phyloP scores from a whole-genome alignment of 2,329 filamentous ascomycete genomes.

The Aspergillus tamarii region DNA sequence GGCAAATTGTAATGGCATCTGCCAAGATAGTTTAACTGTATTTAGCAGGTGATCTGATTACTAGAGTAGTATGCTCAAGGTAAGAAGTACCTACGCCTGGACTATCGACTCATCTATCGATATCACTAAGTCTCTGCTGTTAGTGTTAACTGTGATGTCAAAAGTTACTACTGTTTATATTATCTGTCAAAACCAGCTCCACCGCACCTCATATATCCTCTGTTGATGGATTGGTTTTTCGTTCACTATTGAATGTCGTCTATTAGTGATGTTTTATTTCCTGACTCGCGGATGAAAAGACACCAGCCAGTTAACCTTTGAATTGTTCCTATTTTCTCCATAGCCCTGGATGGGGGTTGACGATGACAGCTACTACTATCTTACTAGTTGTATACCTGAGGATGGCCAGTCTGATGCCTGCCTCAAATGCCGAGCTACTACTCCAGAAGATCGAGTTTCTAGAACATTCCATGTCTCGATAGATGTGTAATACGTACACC shows the following conservation, averaged over 20 bases:
- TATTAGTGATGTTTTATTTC: background rate
- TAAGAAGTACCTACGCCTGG: background rate
- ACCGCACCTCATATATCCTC: background rate
- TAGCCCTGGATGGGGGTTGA: no score
- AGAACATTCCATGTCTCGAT: background rate
- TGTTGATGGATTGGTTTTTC: no score
- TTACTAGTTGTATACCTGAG: no score
- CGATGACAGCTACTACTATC: no score
- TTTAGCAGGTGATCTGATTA: background rate
- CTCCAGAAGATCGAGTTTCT: background rate
- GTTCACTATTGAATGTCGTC: background rate
- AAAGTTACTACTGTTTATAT: background rate
- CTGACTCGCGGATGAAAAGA: background rate
- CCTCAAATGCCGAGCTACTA: no score
- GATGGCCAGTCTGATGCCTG: no score
- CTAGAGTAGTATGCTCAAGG: no score
- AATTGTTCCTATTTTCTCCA: background rate
- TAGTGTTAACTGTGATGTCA: background rate
- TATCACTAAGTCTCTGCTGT: no score
- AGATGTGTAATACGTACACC: background rate
- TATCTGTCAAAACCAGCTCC: background rate
- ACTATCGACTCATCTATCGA: background rate
- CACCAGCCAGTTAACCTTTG: background rate
- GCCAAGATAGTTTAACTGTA: background rate
- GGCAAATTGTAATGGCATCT: background rate